Base-by-base conservation (phyloP, 164 flowering plant species). In the Aristolochia contorta region DNA sequence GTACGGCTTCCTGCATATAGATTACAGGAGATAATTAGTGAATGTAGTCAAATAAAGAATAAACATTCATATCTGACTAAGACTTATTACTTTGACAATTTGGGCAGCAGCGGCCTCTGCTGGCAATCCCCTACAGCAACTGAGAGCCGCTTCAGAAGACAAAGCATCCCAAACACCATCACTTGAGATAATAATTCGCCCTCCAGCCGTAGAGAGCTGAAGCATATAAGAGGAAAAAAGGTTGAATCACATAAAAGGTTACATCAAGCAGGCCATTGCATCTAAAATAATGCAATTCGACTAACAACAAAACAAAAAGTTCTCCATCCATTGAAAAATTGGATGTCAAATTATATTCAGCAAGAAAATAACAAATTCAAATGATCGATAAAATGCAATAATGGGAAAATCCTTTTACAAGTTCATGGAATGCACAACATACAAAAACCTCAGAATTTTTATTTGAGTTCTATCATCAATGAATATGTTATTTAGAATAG, bases 91-190 rank as follows among this genome's bases (percentile, higher is more conserved):
- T 70, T 94, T 87, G 37, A 91, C 97, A 69, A 94, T 77, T 60
- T 91, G 91, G 19, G 81, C 77, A 67, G 97, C 96, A 63, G 99
- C 93, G 62, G 89, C 79, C 57, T 91, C 97, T 57, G 87, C 64
- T 49, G 87, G 74, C 87, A 91, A 77, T 45, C 93, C 95, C 51
- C 89, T 84, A 71, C 90, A 84, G 71, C 96, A 87, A 49, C 79
- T 93, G 68, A 85, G 37, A 47, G 89, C 90, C 52, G 52, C 49
- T 78, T 94, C 96, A 1, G 86, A 79, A 57, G 87, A 67, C 65
- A 94, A 64, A 63, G 89, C 88, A 80, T 94, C 97, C 99, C 99
- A 94, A 56, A 94, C 99, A 69, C 99, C 99, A 75, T 94, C 99
- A 69, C 99, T 94, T 48, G 96, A 79, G 61, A 94, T 78, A 25